Conservation (phyloP, 495 filamentous ascomycete genomes). For the Hypoxylon crocopeplum region DNA sequence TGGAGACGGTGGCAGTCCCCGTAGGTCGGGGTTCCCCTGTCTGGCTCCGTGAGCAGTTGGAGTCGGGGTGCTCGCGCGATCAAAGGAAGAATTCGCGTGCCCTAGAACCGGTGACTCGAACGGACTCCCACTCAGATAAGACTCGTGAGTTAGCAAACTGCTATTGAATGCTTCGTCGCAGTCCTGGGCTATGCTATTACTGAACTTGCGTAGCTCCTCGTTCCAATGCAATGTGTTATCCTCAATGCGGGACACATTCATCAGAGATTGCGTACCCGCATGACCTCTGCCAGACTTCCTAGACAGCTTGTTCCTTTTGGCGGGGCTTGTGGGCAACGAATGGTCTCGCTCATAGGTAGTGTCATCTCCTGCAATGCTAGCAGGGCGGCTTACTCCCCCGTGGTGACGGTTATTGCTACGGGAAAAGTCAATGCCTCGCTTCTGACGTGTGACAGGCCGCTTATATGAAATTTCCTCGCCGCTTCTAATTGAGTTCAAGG, state of each 20-base stretch:
- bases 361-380: conserved; percentile 40
- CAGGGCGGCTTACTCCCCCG: conserved; percentile 27
- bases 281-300: conserved; percentile 8
- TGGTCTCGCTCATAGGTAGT: conserved; percentile 28
- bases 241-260: conserved; percentile 5
- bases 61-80: conserved; percentile 1
- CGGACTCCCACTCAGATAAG: conserved; percentile 21
- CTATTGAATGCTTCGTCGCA: conserved; percentile 82
- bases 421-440: conserved; percentile 82
- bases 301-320: conserved; percentile 8
- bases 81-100: not conserved
- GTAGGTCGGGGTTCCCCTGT: conserved; percentile 36
- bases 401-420: conserved; percentile 37
- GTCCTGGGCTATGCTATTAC: conserved; percentile 55
- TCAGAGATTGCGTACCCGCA: conserved; percentile 21
- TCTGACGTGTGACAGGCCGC: conserved; percentile 67
- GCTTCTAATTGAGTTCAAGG: conserved; percentile 66
- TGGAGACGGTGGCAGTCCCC: conserved; percentile 61
- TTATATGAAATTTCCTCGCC: conserved; percentile 55
- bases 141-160: conserved; percentile 60
- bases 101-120: conserved; percentile 7
- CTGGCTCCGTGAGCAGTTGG: conserved; percentile 26
- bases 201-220: conserved; percentile 59
- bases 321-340: conserved; percentile 15
- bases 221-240: conserved; percentile 46